These are phyloP conservation scores for Arthrobotrys iridis DNA, from an alignment of 2,329 filamentous ascomycete species.

Conservation along the genomic window DNA sequence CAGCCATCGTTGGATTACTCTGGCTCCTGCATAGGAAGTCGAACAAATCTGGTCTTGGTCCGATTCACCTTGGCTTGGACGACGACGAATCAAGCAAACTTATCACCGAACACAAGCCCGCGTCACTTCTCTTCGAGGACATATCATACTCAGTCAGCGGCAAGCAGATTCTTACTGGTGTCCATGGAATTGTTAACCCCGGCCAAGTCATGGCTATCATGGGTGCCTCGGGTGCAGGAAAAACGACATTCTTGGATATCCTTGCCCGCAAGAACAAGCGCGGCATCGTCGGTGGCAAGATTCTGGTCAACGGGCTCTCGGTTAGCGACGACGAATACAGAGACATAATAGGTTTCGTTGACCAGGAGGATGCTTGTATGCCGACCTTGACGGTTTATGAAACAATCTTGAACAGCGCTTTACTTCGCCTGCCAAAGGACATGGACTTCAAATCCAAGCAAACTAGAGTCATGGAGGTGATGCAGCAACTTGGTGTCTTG, in stretches of 20 bases:
- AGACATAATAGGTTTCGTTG: slow-evolving; percentile 93
- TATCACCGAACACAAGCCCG: slow-evolving; percentile 90
- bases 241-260: slow-evolving; percentile 96
- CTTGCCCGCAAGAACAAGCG: slow-evolving; percentile 96
- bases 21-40: slow-evolving; percentile 88
- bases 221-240: slow-evolving; percentile 96
- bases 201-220: slow-evolving; percentile 98
- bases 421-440: slow-evolving; percentile 88
- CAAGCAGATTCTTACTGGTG: slow-evolving; percentile 80
- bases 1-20: slow-evolving; percentile 63
- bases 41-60: slow-evolving; percentile 70
- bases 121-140: slow-evolving; percentile 85
- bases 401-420: slow-evolving; percentile 92
- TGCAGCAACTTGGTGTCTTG: slow-evolving; percentile 92
- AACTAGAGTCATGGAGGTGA: slow-evolving; percentile 88
- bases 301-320: slow-evolving; percentile 93
- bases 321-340: slow-evolving; percentile 85
- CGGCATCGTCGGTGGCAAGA: slow-evolving; percentile 78
- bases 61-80: slow-evolving; percentile 84
- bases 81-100: slow-evolving; percentile 85
- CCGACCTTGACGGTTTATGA: slow-evolving; percentile 96
- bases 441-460: slow-evolving; percentile 91
- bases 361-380: slow-evolving; percentile 97
- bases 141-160: slow-evolving; percentile 88
- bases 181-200: slow-evolving; percentile 87